Evolutionary conservation across 768 basidiomycete genomes (phyloP).

Genomic region (Tephrocybe sp.): DNA sequence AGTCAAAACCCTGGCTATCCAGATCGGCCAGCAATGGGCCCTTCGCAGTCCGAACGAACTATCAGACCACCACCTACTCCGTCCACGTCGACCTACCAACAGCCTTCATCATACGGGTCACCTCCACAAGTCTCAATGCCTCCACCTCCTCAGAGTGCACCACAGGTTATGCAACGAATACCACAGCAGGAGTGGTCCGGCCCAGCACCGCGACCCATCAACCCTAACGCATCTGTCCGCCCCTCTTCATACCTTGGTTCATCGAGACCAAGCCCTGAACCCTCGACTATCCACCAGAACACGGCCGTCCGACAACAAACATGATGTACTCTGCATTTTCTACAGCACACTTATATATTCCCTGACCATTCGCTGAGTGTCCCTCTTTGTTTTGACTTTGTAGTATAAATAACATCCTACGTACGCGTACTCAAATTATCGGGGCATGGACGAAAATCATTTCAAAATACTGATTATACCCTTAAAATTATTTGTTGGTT

Average conservation of each 20-base stretch:
- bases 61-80: slow-evolving; percentile 40
- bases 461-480: slow-evolving; percentile 65
- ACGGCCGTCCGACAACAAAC: slow-evolving; percentile 51
- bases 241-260: slow-evolving; percentile 52
- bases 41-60: slow-evolving; percentile 40
- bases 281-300: slow-evolving; percentile 34
- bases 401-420: slow-evolving; percentile 59
- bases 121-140: slow-evolving; percentile 45
- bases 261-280: slow-evolving; percentile 45
- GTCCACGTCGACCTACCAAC: slow-evolving; percentile 34
- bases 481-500: slow-evolving; percentile 21
- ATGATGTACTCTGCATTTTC: slow-evolving; percentile 34
- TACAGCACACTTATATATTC: slow-evolving; percentile 27
- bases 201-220: slow-evolving; percentile 38
- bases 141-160: slow-evolving; percentile 17
- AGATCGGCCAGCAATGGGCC: slow-evolving; percentile 46
- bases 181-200: slow-evolving; percentile 44
- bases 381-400: slow-evolving; percentile 44
- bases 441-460: slow-evolving; percentile 58
- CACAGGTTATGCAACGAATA: slow-evolving; percentile 14
- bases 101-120: slow-evolving; percentile 28
- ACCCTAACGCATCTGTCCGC: slow-evolving; percentile 37
- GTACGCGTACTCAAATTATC: slow-evolving; percentile 34
- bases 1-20: slow-evolving; percentile 36
- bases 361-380: slow-evolving; percentile 25